Conservation (phyloP, 768 basidiomycete genomes). For the Lepiota brunneoincarnata region DNA sequence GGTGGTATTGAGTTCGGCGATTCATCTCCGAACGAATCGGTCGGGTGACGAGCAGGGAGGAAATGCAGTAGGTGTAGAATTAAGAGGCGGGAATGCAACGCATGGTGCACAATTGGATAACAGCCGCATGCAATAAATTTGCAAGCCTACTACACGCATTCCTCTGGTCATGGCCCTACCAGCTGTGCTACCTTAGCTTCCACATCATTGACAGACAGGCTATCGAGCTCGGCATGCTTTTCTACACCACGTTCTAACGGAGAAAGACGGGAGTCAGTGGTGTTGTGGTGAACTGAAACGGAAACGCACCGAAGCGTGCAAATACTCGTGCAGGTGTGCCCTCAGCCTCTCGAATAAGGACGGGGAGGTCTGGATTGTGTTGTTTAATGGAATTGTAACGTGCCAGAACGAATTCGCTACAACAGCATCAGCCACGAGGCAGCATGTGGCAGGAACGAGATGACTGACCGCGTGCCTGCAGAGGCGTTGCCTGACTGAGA, state of each 20-base stretch:
- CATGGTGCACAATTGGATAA: too few species aligned
- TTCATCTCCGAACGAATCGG: conserved; percentile 5
- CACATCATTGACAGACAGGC: conserved; percentile 69
- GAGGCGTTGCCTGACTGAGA: conserved; percentile 78
- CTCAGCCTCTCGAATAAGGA: conserved; percentile 76
- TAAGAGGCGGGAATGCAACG: neutral
- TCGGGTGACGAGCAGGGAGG: neutral
- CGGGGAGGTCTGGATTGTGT: conserved; percentile 83
- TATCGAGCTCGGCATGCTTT: conserved; percentile 77
- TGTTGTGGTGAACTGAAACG: conserved; percentile 7
- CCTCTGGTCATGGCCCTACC: conserved; percentile 24
- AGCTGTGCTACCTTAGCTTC: conserved; percentile 67
- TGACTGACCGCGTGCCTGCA: conserved; percentile 69
- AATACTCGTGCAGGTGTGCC: conserved; percentile 81
- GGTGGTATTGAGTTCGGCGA: neutral
- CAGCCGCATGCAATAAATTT: too few species aligned
- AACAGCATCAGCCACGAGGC: conserved; percentile 10
- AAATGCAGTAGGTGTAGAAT: neutral
- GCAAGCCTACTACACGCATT: too few species aligned
- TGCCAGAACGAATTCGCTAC: conserved; percentile 78
- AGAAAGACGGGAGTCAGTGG: conserved; percentile 12
- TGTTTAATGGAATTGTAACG: conserved; percentile 76
- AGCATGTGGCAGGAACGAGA: conserved; percentile 1
- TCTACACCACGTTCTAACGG: conserved; percentile 73
- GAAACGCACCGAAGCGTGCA: conserved; percentile 76